Evolutionary conservation across 495 filamentous ascomycete genomes (phyloP), one percentile per base, ranked within the genome.

Genomic region (Hyaloscypha hepaticicola): DNA sequence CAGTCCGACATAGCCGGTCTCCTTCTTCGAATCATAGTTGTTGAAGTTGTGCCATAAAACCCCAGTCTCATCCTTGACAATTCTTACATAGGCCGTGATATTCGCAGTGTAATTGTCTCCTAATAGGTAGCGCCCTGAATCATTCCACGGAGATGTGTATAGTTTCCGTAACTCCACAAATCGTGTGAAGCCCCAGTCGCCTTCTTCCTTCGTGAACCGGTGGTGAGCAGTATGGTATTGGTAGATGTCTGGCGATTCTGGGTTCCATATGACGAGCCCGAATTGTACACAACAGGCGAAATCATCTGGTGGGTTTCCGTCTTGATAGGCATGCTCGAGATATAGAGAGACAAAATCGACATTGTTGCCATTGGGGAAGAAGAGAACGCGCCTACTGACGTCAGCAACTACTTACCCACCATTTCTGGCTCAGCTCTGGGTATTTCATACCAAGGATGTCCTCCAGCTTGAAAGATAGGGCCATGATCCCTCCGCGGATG

Each of bases 11-110:
- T 91, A 97, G 50, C 93, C 95, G 14, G 95, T 99, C 78, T 96
- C 93, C 73, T 94, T 96, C 78, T 97, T 99, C 21, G 96, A 98
- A 72, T 99, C 95, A 71, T 99, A 99, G 79, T 97, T 96, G 69
- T 90, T 85, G 77, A 99, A 97, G 77, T 91, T 97, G 76, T 99
- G 95, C 95, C 95, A 99, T 65, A 99, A 76, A n/a, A 99, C 95
- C 58, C 95, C 95, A 3, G 95, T 99, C 31, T 96, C 95, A 74
- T 99, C 95, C 76, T 97, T 96, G 50, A 97, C 88, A 55, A 97
- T 85, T 52, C 94, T 85, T 55, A 99, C 90, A 72, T 96, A 99
- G 55, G 93, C 95, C 1, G 93, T 96, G 67, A 98, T 80, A 68
- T 90, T 94, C 55, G 89, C 91, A 29, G 84, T 81, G 55, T 97